A percentile compares a stretch with the other conserved stretches of the same genome.
phyloP scores from a whole-genome alignment of 768 basidiomycete species.

The Termitomyces sp. region DNA sequence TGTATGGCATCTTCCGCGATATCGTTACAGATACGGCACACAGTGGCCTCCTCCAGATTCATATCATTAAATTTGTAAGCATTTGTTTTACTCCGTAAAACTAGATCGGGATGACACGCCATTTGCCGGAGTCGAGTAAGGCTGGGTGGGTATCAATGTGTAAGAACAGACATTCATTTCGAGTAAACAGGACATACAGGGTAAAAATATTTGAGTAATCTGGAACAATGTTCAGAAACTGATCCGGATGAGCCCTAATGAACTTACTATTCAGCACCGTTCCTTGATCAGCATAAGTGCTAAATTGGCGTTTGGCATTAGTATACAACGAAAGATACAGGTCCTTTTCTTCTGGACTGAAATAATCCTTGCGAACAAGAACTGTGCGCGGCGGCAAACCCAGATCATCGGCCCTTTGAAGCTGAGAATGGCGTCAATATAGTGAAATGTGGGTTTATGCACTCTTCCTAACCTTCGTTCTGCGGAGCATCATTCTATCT shows the following conservation, averaged over 20 bases:
- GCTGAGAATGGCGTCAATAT: slow-evolving; percentile 32
- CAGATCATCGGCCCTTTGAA: slow-evolving; percentile 94
- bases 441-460: background rate
- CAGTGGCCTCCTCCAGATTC: slow-evolving; percentile 66
- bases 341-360: slow-evolving; percentile 97
- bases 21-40: slow-evolving; percentile 96
- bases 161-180: background rate
- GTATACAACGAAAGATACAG: slow-evolving; percentile 88
- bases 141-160: slow-evolving; percentile 28
- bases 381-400: slow-evolving; percentile 92
- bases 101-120: slow-evolving; percentile 94
- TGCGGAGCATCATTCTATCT: slow-evolving; percentile 92
- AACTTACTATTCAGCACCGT: slow-evolving; percentile 87
- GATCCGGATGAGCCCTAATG: background rate
- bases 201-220: slow-evolving; percentile 91
- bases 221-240: slow-evolving; percentile 20
- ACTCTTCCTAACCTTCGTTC: slow-evolving; percentile 61
- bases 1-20: slow-evolving; percentile 96
- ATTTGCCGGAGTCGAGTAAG: slow-evolving; percentile 95
- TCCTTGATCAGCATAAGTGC: slow-evolving; percentile 84
- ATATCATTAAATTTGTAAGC: slow-evolving; percentile 53
- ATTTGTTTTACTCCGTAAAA: slow-evolving; percentile 82
- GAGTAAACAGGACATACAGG: slow-evolving; percentile 38
- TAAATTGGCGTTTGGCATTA: slow-evolving; percentile 89
- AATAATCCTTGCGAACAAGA: slow-evolving; percentile 83